These are phyloP conservation scores for Orbilia blumenaviensis DNA, from an alignment of 2,329 filamentous ascomycete genomes.

Conservation along the genomic window DNA sequence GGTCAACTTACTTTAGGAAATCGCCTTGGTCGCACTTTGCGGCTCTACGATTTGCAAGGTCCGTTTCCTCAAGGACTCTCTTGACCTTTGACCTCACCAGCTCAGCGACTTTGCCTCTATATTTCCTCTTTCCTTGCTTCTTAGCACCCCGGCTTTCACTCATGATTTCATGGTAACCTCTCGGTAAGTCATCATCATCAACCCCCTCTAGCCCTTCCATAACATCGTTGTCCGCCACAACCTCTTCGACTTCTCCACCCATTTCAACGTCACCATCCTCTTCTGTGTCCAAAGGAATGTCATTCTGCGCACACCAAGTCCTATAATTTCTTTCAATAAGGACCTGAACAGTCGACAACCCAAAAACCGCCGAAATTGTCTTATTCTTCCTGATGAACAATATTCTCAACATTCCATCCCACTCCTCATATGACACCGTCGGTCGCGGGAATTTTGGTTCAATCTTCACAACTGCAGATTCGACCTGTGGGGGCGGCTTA, in stretches of 20 bases:
- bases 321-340: constrained; percentile 89
- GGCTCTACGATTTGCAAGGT: constrained; percentile 80
- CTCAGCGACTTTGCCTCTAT: constrained; percentile 77
- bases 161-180: constrained; percentile 62
- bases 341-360: constrained; percentile 79
- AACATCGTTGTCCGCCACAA: constrained; percentile 61
- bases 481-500: constrained; percentile 90
- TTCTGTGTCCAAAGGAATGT: constrained; percentile 62
- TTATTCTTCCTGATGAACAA: constrained; percentile 90
- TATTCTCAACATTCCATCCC: constrained; percentile 86
- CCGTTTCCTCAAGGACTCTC: constrained; percentile 81
- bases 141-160: constrained; percentile 62
- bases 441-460: constrained; percentile 86
- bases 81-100: constrained; percentile 87
- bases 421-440: constrained; percentile 91
- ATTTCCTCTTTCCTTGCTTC: constrained; percentile 68
- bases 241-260: constrained; percentile 36
- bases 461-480: constrained; percentile 87
- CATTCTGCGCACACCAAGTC: constrained; percentile 87
- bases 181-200: constrained; percentile 61
- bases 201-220: constrained; percentile 67
- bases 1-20: constrained; percentile 68
- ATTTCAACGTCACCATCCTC: constrained; percentile 53
- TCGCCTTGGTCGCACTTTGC: constrained; percentile 92
- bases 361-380: constrained; percentile 80